Base-by-base conservation (phyloP, 441 rosid genomes). In the Erysimum cheiri region DNA sequence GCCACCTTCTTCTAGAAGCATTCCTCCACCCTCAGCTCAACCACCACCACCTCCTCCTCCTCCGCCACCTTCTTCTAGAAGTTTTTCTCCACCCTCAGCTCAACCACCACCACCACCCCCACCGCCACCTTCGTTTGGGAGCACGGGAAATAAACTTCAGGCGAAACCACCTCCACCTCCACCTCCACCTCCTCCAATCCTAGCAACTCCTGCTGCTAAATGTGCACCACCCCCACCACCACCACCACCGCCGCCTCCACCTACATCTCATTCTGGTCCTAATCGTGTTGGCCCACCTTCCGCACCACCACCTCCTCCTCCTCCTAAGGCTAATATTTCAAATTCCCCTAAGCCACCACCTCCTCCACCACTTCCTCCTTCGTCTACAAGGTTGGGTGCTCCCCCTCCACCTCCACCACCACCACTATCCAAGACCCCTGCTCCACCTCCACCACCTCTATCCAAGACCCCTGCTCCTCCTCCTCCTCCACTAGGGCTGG, bases 371-470 rank as follows among this genome's bases (percentile, higher is more conserved):
- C 73, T 36, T 17, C 72, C 58, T 9, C 70, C 65, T 40, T 43
- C 74, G 36, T 35, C 66, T 32, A 19, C 59, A 60, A 69, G 36
- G 63, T 9, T 39, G 24, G 65, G 73, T 56, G 56, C 73, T 35
- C 70, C 79, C 36, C 75, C 75, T 44, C 72, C 70, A 48, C 70
- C 78, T 50, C 62, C 70, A 31, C 65, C 64, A n/a, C 59, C 76
- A 29, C 71, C 69, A 33, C 57, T 72, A 37, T 46, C 56, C 41
- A 62, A 39, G 47, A n/a, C 74, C 59, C 70, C 49, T 68, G 60
- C 74, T 47, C 87, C 85, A 5, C 88, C 89, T 17, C 89, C 94
- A 35, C 88, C 89, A 19, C 91, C 88, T 33, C 69, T 77, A 55
- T 84, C 91, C 35, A 85, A 77, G 73, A 75, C 82, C 77, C 86